These are phyloP conservation scores for Plasmodium vivax DNA, from an alignment of 169 alveolate genomes.

Conservation along the genomic window DNA sequence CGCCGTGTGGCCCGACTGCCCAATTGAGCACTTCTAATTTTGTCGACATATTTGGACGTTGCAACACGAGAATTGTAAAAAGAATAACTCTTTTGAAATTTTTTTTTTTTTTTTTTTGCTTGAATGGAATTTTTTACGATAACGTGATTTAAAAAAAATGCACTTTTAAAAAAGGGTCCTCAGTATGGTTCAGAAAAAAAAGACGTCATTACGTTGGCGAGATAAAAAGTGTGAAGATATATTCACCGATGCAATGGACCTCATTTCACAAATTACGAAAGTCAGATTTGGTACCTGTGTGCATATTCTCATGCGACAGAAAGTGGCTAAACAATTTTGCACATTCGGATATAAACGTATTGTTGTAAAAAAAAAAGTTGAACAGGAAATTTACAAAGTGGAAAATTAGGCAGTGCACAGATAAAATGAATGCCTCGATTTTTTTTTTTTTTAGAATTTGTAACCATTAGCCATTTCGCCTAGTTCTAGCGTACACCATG, in stretches of 20 bases:
- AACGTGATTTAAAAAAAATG: background rate
- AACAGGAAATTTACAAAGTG: background rate
- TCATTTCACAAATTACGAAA: background rate
- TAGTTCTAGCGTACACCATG: background rate
- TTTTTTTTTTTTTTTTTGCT: background rate
- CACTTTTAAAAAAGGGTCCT: background rate
- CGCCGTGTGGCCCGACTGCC: background rate
- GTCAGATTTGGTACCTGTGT: background rate
- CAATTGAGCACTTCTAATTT: slow-evolving; percentile 2
- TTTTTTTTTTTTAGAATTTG: background rate
- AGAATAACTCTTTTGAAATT: background rate
- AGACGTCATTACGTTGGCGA: background rate
- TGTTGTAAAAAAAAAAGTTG: background rate
- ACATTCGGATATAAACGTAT: background rate
- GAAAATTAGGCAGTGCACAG: background rate
- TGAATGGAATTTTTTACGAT: background rate
- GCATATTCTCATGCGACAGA: background rate
- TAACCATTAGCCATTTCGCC: background rate
- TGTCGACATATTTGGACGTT: background rate
- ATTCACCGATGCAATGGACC: background rate
- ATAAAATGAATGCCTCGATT: background rate
- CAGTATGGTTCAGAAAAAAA: too few species aligned
- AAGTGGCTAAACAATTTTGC: background rate
- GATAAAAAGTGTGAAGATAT: background rate
- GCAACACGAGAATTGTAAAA: background rate